phyloP scores from a whole-genome alignment of 1,284 basidiomycete species.

The Marasmius oreades region DNA sequence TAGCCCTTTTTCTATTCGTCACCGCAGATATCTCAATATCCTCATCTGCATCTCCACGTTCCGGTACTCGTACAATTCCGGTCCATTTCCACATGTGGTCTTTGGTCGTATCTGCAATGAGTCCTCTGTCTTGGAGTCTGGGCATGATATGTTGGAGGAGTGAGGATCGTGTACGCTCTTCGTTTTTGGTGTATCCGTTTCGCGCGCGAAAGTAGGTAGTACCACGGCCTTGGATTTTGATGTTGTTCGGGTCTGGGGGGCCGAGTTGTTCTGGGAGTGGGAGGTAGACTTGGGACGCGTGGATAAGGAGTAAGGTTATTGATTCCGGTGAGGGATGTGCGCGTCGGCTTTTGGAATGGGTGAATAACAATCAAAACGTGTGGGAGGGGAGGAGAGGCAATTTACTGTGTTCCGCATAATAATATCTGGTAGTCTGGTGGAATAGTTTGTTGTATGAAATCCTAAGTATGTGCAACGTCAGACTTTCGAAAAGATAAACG shows the following conservation, averaged over 20 bases:
- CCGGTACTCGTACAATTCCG: slow-evolving; percentile 46
- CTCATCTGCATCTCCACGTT: slow-evolving; percentile 15
- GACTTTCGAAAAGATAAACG: not conserved
- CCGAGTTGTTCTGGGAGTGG: too few species aligned
- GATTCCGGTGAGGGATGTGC: too few species aligned
- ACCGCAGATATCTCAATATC: slow-evolving; percentile 21
- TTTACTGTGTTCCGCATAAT: too few species aligned
- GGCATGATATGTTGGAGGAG: slow-evolving; percentile 36
- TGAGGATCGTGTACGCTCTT: slow-evolving; percentile 13
- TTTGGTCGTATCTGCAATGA: slow-evolving; percentile 31
- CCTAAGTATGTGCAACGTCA: not conserved
- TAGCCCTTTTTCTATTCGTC: slow-evolving; percentile 25
- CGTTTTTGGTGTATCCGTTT: slow-evolving; percentile 8
- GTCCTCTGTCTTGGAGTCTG: slow-evolving; percentile 35
- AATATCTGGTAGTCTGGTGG: not conserved
- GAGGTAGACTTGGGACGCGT: too few species aligned
- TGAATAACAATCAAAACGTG: too few species aligned
- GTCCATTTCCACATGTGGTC: slow-evolving; percentile 39
- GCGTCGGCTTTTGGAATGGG: too few species aligned
- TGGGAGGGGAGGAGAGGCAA: too few species aligned
- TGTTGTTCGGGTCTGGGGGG: too few species aligned
- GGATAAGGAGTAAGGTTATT: too few species aligned
- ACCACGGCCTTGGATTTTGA: not conserved
- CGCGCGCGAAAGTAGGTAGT: slow-evolving; percentile 15
- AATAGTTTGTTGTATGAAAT: not conserved